Percentiles rank a stretch among this genome's conserved stretches.
Conservation (phyloP, 805 yeast species). For the Cyberlindnera mississippiensis region DNA sequence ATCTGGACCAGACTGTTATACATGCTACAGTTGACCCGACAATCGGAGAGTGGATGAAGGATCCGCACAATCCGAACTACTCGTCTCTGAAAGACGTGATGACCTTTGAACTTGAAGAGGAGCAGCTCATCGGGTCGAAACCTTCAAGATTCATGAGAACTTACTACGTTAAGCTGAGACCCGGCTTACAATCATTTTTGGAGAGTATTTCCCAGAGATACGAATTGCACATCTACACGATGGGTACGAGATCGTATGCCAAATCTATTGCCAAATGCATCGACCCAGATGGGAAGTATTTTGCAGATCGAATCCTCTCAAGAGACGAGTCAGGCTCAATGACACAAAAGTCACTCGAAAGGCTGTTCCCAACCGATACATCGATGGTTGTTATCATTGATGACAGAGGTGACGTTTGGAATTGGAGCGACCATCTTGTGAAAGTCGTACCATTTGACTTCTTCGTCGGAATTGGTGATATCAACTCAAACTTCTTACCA, state of each 20-base stretch:
- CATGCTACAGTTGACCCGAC: constrained; percentile 98
- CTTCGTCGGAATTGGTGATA: constrained; percentile 96
- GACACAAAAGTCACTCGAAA: constrained; percentile 80
- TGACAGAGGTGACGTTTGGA: constrained; percentile 99
- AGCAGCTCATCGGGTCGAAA: constrained; percentile 48
- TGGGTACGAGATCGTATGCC: constrained; percentile 97
- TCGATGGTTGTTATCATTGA: constrained; percentile 96
- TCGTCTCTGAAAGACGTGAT: constrained; percentile 79
- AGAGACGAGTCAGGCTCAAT: constrained; percentile 93
- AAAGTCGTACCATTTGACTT: constrained; percentile 95
- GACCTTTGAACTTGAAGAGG: constrained; percentile 76
- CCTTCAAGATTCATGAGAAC: constrained; percentile 56
- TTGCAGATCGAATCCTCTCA: constrained; percentile 88
- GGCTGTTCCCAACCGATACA: constrained; percentile 93
- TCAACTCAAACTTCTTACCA: constrained; percentile 88
- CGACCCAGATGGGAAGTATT: constrained; percentile 82
- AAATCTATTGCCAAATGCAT: constrained; percentile 82
- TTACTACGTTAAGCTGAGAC: constrained; percentile 91
- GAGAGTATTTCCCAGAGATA: constrained; percentile 57
- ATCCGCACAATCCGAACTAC: constrained; percentile 80
- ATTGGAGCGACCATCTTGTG: constrained; percentile 88
- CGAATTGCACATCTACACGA: constrained; percentile 93
- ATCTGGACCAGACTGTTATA: constrained; percentile 94
- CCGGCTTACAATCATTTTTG: constrained; percentile 77
- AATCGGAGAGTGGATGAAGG: constrained; percentile 93